phyloP scores from a whole-genome alignment of 2,329 filamentous ascomycete species.

The Uncinocarpus reesii region DNA sequence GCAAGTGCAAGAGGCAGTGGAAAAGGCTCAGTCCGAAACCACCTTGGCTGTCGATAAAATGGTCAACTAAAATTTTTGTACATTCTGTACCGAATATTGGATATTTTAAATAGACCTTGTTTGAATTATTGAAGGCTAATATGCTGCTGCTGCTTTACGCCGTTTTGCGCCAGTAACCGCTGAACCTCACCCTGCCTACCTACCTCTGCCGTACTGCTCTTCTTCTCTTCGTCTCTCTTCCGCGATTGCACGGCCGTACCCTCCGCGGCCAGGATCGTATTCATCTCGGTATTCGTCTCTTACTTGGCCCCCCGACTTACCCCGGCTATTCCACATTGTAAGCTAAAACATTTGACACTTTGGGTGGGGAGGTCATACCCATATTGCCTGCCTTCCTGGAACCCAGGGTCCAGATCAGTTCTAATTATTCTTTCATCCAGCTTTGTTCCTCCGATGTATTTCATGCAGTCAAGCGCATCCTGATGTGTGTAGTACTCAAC shows the following conservation, averaged over 20 bases:
- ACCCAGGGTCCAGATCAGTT: conserved; percentile 90
- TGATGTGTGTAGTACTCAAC: conserved; percentile 98
- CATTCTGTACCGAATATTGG: background rate
- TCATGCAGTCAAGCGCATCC: conserved; percentile 95
- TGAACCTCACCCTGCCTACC: conserved; percentile 28
- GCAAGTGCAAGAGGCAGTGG: conserved; percentile 48
- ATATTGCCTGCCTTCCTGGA: conserved; percentile 91
- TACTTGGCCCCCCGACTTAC: conserved; percentile 92
- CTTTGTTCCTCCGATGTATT: conserved; percentile 96
- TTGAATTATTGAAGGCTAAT: conserved; percentile 4
- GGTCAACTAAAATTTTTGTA: background rate
- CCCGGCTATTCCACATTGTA: conserved; percentile 43
- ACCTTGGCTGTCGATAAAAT: conserved; percentile 13
- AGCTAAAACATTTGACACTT: background rate
- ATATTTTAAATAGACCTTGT: conserved; percentile 12
- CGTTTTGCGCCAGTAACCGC: conserved; percentile 11
- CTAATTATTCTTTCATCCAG: conserved; percentile 93
- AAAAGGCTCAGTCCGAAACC: conserved; percentile 13
- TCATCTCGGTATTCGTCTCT: conserved; percentile 96
- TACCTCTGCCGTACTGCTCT: conserved; percentile 50
- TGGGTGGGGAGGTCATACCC: conserved; percentile 42
- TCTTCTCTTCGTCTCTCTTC: conserved; percentile 51
- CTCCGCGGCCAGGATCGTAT: conserved; percentile 88
- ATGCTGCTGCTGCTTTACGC: conserved; percentile 7
- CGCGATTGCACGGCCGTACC: conserved; percentile 68